A percentile compares a stretch with the other conserved stretches of the same genome.
These are phyloP conservation scores for Penicillium griseofulvum DNA, from an alignment of 2,329 filamentous ascomycete species.

Conservation along the genomic window DNA sequence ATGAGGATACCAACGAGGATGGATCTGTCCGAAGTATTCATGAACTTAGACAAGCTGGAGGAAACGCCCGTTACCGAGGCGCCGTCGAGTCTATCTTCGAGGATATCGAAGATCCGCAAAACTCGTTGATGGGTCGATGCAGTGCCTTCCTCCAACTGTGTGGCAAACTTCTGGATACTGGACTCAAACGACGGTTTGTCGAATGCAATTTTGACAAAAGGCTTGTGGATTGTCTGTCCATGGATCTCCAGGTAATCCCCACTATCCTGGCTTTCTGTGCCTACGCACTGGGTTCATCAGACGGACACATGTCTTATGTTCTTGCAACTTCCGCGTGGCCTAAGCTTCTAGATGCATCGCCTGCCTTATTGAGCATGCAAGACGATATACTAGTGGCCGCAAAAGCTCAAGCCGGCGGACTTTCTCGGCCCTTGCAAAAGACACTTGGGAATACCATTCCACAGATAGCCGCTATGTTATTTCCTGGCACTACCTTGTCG, in stretches of 20 bases:
- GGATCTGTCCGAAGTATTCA: conserved; percentile 57
- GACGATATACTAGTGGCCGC: conserved; percentile 29
- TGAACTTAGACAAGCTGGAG: conserved; percentile 59
- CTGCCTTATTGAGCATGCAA: conserved; percentile 26
- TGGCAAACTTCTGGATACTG: conserved; percentile 48
- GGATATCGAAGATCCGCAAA: conserved; percentile 53
- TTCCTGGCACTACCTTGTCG: conserved; percentile 16
- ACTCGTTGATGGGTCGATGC: conserved; percentile 49
- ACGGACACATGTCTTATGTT: conserved; percentile 29
- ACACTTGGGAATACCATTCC: conserved; percentile 29
- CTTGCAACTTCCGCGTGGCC: conserved; percentile 31
- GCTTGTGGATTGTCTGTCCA: conserved; percentile 61
- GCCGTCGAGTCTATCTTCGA: conserved; percentile 58
- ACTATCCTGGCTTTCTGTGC: conserved; percentile 33
- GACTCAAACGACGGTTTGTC: conserved; percentile 57
- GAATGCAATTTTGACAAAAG: conserved; percentile 70
- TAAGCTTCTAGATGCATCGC: conserved; percentile 30
- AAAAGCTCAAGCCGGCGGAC: conserved; percentile 19
- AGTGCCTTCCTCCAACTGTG: conserved; percentile 57
- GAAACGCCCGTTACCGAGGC: conserved; percentile 56
- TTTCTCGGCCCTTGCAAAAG: conserved; percentile 33
- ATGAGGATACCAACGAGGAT: conserved; percentile 48
- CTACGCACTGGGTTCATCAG: conserved; percentile 30
- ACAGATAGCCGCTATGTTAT: conserved; percentile 26
- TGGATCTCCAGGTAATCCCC: conserved; percentile 54